Base-by-base conservation (phyloP, 345 rosid species). In the Acer yangbiense region DNA sequence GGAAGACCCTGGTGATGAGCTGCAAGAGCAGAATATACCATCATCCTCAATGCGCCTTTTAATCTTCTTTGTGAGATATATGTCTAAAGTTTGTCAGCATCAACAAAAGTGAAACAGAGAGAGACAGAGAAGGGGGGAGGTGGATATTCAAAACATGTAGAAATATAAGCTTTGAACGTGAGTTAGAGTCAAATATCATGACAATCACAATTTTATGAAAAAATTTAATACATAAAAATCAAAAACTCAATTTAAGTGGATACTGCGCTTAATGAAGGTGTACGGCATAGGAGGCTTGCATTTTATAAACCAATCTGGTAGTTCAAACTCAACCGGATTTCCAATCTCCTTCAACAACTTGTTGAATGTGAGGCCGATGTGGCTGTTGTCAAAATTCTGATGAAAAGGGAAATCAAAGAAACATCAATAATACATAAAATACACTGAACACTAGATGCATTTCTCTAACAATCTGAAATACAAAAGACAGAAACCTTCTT, bases 11-110 rank as follows among this genome's bases (percentile, higher is more conserved):
- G 89, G 88, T 23, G 91, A 85, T 54, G 83, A 62, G 72, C 85
- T 84, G 81, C 98, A 94, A 76, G 99, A 90, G 83, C 99, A 97
- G 86, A 97, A 97, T 72, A 97, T 97, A 66, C 99, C 99, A 83
- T 97, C 98, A 84, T 94, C 98, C 21, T 94, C 93, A 68, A 86
- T 81, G 62, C 92, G 91, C 81, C 81, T 89, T 73, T 89, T 97
- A 68, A 89, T 60, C 90, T 68, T 91, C 92, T 94, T 97, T 2
- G 96, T 87, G 73, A 90, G 91, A 85, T 94, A 97, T 85, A 90
- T 86, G 79, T 94, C 99, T 94, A 81, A 61, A 52, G 81, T 55
- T 78, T 64, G 86, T 86, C 81, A 86, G 84, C 60, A 79, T 27
- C 62, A 77, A 76, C 82, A 80, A 82, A 79, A 80, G n/a, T 18